These are phyloP conservation scores for Carpinus fangiana DNA, from an alignment of 306 rosid genomes.

Conservation along the genomic window DNA sequence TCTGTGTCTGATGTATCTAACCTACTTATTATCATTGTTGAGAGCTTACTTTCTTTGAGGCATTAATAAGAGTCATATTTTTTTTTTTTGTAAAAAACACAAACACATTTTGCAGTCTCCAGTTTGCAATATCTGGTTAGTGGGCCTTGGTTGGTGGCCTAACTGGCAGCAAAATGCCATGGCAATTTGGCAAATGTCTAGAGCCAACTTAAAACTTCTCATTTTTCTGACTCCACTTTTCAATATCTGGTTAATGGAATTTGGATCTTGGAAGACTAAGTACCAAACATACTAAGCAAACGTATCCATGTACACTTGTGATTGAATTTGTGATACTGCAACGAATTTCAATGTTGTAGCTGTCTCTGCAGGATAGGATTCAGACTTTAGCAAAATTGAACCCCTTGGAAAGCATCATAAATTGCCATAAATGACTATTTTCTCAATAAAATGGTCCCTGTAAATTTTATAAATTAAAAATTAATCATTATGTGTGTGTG, in stretches of 20 bases:
- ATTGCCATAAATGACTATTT: neutral
- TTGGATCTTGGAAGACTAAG: slow-evolving; percentile 1
- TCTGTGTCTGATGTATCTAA: neutral
- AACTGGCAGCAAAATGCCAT: neutral
- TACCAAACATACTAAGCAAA: neutral
- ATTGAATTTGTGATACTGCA: neutral
- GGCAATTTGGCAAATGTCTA: neutral
- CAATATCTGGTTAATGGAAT: neutral
- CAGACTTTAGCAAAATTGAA: neutral
- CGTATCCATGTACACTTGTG: neutral
- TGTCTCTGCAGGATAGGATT: neutral
- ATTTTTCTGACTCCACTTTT: neutral
- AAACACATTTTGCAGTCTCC: neutral
- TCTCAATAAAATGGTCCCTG: too few species aligned
- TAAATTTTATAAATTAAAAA: too few species aligned
- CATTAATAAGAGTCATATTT: neutral
- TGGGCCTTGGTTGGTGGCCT: neutral
- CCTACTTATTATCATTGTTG: neutral
- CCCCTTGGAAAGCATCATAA: neutral
- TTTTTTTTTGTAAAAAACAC: too few species aligned
- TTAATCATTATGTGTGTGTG: too few species aligned
- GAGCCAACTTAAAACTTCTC: neutral
- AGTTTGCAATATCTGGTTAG: neutral
- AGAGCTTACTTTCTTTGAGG: neutral
- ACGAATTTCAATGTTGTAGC: neutral